These are phyloP conservation scores for Priceomyces medius DNA, from an alignment of 805 yeast species.

Conservation along the genomic window DNA sequence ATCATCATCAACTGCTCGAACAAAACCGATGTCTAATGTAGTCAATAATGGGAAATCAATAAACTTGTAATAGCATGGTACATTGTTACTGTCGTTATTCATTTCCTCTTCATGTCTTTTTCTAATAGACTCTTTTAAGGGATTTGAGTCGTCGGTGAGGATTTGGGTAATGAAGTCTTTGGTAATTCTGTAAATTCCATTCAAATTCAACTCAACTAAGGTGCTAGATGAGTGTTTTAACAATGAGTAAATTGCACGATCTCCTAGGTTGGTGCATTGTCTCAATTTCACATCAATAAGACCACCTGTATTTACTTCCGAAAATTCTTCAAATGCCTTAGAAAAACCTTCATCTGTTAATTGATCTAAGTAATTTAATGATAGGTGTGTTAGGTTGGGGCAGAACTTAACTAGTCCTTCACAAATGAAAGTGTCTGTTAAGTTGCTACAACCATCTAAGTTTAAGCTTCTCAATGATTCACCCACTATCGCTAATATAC, in stretches of 20 bases:
- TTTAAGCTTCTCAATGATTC: slow-evolving; percentile 54
- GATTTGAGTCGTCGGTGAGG: slow-evolving; percentile 36
- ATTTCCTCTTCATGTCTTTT: slow-evolving; percentile 7
- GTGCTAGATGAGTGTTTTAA: slow-evolving; percentile 64
- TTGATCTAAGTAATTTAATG: slow-evolving; percentile 58
- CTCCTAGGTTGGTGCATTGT: slow-evolving; percentile 66
- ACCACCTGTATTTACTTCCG: slow-evolving; percentile 48
- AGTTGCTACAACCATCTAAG: slow-evolving; percentile 69
- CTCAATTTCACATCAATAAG: slow-evolving; percentile 58
- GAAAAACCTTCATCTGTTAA: slow-evolving; percentile 68
- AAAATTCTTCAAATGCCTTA: slow-evolving; percentile 58
- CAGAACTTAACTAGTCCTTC: slow-evolving; percentile 64
- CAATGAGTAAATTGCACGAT: slow-evolving; percentile 58
- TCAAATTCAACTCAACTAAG: slow-evolving; percentile 66
- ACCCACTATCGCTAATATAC: slow-evolving; percentile 62
- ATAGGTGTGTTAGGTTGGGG: slow-evolving; percentile 53
- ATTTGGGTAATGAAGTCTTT: slow-evolving; percentile 47
- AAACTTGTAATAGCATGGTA: slow-evolving; percentile 14
- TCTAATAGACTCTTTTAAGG: slow-evolving; percentile 9
- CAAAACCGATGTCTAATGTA: slow-evolving; percentile 75
- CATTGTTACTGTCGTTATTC: slow-evolving; percentile 8
- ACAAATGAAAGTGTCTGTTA: slow-evolving; percentile 62
- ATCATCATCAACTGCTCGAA: slow-evolving; percentile 69
- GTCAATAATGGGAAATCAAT: slow-evolving; percentile 57
- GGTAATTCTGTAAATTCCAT: slow-evolving; percentile 65